Base-by-base conservation (phyloP, 768 basidiomycete species). In the Inosperma sp. region DNA sequence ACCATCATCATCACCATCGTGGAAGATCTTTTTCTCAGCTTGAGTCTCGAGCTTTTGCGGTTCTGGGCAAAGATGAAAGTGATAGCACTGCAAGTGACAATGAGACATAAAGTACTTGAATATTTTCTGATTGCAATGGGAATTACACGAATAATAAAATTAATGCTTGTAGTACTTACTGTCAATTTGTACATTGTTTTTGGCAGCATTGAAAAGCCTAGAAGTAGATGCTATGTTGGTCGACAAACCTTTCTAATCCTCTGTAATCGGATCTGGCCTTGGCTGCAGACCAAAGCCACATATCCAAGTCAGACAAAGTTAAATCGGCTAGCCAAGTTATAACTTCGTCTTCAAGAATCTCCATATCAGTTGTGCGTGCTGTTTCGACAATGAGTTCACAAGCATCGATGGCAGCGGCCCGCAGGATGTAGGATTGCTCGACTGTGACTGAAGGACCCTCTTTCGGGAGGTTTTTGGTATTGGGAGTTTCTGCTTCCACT, bases 41-140 rank as follows among this genome's bases (percentile, higher is more conserved):
- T 14, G 70, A 70, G 25, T 75, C 65, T 39, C 72, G 80, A 29
- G 84, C 86, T 7, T 93, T 93, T 60, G 90, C 91, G 16, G 87
- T 88, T 9, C 89, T 83, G 81, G 91, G 90, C 1, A 85, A 89
- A 33, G 90, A 93, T 61, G 90, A 92, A 66, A 91, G 86, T 49
- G 90, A 93, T 58, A 88, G 86, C 62, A 85, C 84, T 60, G 76
- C 87, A 12, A 90, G 88, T 55, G 88, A 90, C 59, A 56, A 42
- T 52, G 62, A 62, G 39, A 40, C 56, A 42, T 59, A 39, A 41
- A 16, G 16, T 25, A 42, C 41, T 27, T 43, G 21, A 25, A n/a
- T 48, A 25, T 27, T 50, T 10, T n/a, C 16, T 26, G 14, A 4
- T 21, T 13, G 19, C 25, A 2, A n/a, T n/a, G 17, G 36, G 17